Evolutionary conservation across 371 early-diverging fungal genomes (phyloP), one percentile per base, ranked within the genome.

Genomic region (Lichtheimia ramosa): DNA sequence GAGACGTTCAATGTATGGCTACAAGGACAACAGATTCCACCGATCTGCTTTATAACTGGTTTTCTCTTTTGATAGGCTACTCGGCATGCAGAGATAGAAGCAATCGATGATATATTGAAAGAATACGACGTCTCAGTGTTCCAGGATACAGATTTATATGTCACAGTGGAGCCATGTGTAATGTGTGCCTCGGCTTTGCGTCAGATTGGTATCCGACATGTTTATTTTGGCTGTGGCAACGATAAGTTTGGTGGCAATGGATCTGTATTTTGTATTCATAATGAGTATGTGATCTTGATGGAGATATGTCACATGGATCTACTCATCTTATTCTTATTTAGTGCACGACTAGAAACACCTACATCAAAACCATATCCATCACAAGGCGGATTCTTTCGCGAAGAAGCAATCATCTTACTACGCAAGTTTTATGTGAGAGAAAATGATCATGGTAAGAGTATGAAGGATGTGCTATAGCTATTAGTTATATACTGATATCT

Each of bases 141-240:
- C 63, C 48, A 61, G 21, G 48, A 79, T 34, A 77, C 86, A 49
- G 86, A 87, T 62, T 71, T 99, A 25, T 99, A 96, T 74, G 96
- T 99, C 12, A 99, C 99, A 0, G 96, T 99, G 1, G 99, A 99
- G 74, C 99, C 99, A 3, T 99, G 99, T 72, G 84, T 99, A 3
- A 99, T 99, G 99, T 99, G 99, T 63, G 93, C 96, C 3, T 87
- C 94, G 43, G 96, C 98, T 5, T 68, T 99, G 58, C 75, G 96
- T 23, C 90, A 89, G 56, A 59, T 89, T 18, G 83, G 87, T 83
- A 85, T 97, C 14, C 79, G 88, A 2, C 79, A 84, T 18, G 96
- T 96, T 2, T 90, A 89, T 58, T 97, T 83, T 77, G 97, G 97
- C 2, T 91, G 93, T 65, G 84, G 87, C 2, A 98, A 98, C 66